Evolutionary conservation across 164 flowering plant species (phyloP).

Genomic region (Dillenia turbinata): DNA sequence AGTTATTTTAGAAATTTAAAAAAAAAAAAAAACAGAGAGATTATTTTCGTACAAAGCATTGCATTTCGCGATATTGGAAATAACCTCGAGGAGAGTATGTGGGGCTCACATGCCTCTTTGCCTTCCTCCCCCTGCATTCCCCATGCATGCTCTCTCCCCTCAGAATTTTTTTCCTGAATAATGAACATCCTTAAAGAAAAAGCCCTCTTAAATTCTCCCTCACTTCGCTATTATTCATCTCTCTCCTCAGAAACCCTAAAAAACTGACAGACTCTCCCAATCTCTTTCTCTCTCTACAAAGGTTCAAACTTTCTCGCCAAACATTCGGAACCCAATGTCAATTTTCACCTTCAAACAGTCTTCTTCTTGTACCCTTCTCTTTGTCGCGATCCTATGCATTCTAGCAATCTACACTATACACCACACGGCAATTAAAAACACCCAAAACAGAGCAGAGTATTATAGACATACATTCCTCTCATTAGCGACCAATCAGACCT

Average conservation of each 20-base stretch:
- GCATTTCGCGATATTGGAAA: too few species aligned
- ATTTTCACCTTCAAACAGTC: slow-evolving; percentile 6
- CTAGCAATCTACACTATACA: slow-evolving; percentile 25
- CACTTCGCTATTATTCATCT: too few species aligned
- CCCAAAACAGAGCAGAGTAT: slow-evolving; percentile 17
- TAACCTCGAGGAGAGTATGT: too few species aligned
- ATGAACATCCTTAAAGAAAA: too few species aligned
- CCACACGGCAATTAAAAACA: slow-evolving; percentile 6
- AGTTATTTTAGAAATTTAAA: too few species aligned
- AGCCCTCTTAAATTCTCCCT: too few species aligned
- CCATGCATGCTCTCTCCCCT: too few species aligned
- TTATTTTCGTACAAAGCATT: too few species aligned
- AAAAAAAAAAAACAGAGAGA: too few species aligned
- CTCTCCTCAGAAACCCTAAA: not conserved
- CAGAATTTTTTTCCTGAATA: too few species aligned
- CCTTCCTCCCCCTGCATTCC: too few species aligned
- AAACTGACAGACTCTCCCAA: not conserved
- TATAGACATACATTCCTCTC: slow-evolving; percentile 50
- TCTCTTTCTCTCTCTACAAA: slow-evolving; percentile 9
- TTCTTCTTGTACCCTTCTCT: slow-evolving; percentile 14
- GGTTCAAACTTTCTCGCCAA: slow-evolving; percentile 7
- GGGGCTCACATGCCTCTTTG: too few species aligned
- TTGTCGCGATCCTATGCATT: slow-evolving; percentile 25
- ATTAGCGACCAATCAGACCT: slow-evolving; percentile 48
- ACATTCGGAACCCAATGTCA: not conserved